Evolutionary conservation across 2,329 filamentous ascomycete species (phyloP).

Genomic region (Tolypocladium tundrense): DNA sequence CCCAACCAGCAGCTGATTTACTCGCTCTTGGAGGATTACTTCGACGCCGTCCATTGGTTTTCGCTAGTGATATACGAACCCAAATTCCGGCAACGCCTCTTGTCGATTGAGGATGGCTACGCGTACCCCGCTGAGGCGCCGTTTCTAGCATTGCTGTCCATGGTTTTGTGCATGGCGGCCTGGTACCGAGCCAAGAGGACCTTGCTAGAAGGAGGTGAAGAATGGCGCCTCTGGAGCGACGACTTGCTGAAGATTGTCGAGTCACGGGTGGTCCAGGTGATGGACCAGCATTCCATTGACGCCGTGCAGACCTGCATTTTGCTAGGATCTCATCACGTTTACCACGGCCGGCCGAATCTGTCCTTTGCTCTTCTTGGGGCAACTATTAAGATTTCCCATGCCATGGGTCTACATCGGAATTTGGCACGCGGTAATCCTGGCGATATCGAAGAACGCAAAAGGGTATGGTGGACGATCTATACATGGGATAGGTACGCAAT

Average conservation of each 20-base stretch:
- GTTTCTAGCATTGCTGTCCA: conserved; percentile 25
- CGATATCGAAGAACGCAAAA: conserved; percentile 23
- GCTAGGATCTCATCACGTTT: conserved; percentile 28
- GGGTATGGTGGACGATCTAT: conserved; percentile 31
- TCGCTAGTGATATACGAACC: conserved; percentile 31
- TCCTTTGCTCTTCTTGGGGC: conserved; percentile 25
- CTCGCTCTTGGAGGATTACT: conserved; percentile 26
- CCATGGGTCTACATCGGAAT: neutral
- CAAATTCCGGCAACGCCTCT: conserved; percentile 22
- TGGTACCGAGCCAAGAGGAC: neutral
- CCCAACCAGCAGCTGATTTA: neutral
- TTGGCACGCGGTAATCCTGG: conserved; percentile 12
- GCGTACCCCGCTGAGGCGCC: conserved; percentile 21
- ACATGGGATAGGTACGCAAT: conserved; percentile 25
- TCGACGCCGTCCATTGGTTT: conserved; percentile 32
- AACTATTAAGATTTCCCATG: conserved; percentile 17
- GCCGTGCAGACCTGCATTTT: conserved; percentile 27
- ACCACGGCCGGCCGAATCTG: conserved; percentile 28
- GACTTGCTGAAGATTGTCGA: conserved; percentile 13
- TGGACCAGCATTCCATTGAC: conserved; percentile 26
- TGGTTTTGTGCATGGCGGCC: conserved; percentile 15
- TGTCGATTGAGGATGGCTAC: conserved; percentile 19
- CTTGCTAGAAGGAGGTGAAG: neutral
- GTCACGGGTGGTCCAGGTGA: conserved; percentile 24
- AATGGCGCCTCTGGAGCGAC: conserved; percentile 1